A percentile compares a stretch with the other conserved stretches of the same genome.
These are phyloP conservation scores for Fusarium verticillioides DNA, from an alignment of 2,329 filamentous ascomycete genomes.

Conservation along the genomic window DNA sequence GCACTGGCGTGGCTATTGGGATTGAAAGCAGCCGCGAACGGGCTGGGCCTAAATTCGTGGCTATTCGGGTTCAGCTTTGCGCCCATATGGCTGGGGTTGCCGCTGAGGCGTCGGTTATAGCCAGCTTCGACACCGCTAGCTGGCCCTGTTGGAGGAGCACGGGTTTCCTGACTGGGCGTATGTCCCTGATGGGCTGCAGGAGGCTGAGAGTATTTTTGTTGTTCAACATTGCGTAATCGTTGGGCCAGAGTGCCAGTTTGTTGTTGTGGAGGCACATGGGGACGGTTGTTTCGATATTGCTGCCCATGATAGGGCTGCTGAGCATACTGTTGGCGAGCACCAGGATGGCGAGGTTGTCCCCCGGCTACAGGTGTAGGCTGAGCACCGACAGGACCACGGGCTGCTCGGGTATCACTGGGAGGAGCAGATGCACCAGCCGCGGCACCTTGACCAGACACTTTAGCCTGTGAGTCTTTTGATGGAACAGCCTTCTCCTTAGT, in stretches of 20 bases:
- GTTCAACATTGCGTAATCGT: constrained; percentile 63
- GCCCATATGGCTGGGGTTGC: constrained; percentile 61
- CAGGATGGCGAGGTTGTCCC: constrained; percentile 57
- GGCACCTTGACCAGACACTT: constrained; percentile 44
- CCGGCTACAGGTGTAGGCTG: constrained; percentile 45
- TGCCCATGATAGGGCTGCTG: constrained; percentile 59
- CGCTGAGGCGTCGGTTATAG: constrained; percentile 65
- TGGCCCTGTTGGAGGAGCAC: constrained; percentile 79
- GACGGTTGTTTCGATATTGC: constrained; percentile 61
- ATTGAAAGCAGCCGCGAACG: constrained; percentile 83
- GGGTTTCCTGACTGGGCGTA: constrained; percentile 71
- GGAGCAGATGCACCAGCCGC: constrained; percentile 29
- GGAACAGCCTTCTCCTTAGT: constrained; percentile 56
- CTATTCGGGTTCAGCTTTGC: constrained; percentile 73
- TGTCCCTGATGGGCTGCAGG: constrained; percentile 57
- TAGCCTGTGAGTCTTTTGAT: constrained; percentile 59
- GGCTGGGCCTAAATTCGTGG: constrained; percentile 86
- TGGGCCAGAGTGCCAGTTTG: constrained; percentile 60
- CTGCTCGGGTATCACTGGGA: constrained; percentile 44
- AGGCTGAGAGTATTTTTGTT: constrained; percentile 61
- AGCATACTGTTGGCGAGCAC: constrained; percentile 61
- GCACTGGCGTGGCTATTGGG: constrained; percentile 74
- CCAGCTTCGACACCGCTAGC: constrained; percentile 65
- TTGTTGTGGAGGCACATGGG: constrained; percentile 54
- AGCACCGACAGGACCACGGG: constrained; percentile 51